phyloP scores from a whole-genome alignment of 140 eudicot genomes.

The Stevia rebaudiana region DNA sequence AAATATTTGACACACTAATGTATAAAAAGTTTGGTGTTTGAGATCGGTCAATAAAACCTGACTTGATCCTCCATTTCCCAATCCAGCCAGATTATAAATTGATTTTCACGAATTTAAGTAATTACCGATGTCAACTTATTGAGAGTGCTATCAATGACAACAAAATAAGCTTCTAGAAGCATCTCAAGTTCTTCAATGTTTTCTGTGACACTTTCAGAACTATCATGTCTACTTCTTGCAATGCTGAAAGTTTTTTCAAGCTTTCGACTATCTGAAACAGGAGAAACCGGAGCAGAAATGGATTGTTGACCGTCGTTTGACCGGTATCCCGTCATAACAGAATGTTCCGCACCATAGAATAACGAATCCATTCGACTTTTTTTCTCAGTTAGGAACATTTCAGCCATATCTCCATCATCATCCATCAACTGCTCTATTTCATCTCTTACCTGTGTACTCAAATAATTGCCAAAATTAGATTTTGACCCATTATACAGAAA shows the following conservation, averaged over 20 bases:
- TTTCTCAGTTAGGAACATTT: conserved; percentile 90
- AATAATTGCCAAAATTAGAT: conserved; percentile 11
- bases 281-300: conserved; percentile 88
- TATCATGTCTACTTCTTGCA: conserved; percentile 82
- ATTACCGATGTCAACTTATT: conserved; percentile 88
- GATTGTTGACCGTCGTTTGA: conserved; percentile 61
- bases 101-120: neutral
- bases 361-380: conserved; percentile 59
- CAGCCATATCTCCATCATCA: conserved; percentile 98
- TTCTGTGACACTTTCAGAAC: conserved; percentile 64
- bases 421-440: conserved; percentile 99
- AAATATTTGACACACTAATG: neutral
- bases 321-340: conserved; percentile 49
- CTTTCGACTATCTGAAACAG: conserved; percentile 61
- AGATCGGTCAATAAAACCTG: neutral
- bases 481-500: conserved; percentile 1
- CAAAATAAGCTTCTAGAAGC: conserved; percentile 96
- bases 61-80: neutral
- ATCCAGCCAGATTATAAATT: neutral
- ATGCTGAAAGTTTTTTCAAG: conserved; percentile 72
- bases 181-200: conserved; percentile 84
- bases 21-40: neutral
- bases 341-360: conserved; percentile 61
- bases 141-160: conserved; percentile 84
- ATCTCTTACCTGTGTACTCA: conserved; percentile 68